Evolutionary conservation across 2,329 filamentous ascomycete genomes (phyloP).

Genomic region (Thyridium curvatum): DNA sequence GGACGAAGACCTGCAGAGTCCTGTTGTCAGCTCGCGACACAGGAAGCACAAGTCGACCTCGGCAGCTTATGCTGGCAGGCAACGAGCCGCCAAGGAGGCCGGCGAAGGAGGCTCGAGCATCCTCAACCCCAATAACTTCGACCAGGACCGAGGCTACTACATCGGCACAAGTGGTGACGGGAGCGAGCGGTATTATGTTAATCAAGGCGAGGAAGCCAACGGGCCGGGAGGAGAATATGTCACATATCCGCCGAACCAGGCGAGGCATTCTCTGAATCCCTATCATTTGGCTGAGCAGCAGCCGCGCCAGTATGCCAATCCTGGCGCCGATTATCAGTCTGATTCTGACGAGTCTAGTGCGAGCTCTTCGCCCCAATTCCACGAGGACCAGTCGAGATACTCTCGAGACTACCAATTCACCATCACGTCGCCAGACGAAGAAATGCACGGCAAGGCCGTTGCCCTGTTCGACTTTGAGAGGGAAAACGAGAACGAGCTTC

Average conservation of each 20-base stretch:
- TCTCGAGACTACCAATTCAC: constrained; percentile 92
- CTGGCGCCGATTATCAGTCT: constrained; percentile 36
- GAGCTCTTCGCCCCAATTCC: constrained; percentile 51
- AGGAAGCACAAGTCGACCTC: constrained; percentile 75
- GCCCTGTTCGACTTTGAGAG: constrained; percentile 92
- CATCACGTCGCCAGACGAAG: constrained; percentile 90
- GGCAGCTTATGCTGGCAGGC: constrained; percentile 28
- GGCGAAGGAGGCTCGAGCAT: constrained; percentile 25
- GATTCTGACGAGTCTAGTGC: constrained; percentile 54
- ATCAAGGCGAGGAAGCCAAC: constrained; percentile 62
- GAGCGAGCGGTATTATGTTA: constrained; percentile 69
- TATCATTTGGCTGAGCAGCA: constrained; percentile 40
- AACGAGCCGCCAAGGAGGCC: constrained; percentile 10
- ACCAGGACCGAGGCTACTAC: constrained; percentile 60
- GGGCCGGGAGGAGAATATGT: constrained; percentile 76
- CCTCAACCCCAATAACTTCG: constrained; percentile 43
- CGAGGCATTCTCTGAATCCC: constrained; percentile 46
- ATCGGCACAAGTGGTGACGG: constrained; percentile 62
- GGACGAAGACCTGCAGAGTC: constrained; percentile 90
- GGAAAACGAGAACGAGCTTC: constrained; percentile 94
- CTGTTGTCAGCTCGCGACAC: constrained; percentile 78
- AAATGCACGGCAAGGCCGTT: constrained; percentile 95
- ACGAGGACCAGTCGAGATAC: constrained; percentile 68
- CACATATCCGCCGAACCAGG: constrained; percentile 65
- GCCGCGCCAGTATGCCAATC: constrained; percentile 38